Percentiles rank a stretch among this genome's conserved stretches.
Evolutionary conservation across 2,329 filamentous ascomycete species (phyloP).

Genomic region (Xylariaceae sp.): DNA sequence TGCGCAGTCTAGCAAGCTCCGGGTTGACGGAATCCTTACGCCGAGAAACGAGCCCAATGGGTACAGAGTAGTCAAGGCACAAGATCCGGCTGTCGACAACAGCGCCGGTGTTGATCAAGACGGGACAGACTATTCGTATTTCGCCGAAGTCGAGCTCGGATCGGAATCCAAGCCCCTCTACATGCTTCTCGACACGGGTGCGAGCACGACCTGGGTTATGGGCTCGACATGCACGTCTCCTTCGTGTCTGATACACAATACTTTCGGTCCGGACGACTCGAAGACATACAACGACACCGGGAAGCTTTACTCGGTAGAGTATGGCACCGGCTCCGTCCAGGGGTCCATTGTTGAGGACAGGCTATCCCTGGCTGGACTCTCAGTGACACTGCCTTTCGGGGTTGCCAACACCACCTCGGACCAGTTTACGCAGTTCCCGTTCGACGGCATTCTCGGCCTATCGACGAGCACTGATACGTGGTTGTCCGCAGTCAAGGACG

Average conservation of each 20-base stretch:
- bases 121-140: conserved; percentile 62
- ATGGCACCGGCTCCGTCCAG: conserved; percentile 70
- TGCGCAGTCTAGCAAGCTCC: conserved; percentile 30
- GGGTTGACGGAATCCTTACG: conserved; percentile 33
- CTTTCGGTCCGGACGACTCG: conserved; percentile 63
- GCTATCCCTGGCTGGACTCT: conserved; percentile 60
- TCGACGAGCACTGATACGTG: conserved; percentile 65
- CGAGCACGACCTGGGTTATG: conserved; percentile 80
- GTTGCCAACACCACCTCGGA: conserved; percentile 64
- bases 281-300: conserved; percentile 50
- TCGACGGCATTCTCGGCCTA: conserved; percentile 82
- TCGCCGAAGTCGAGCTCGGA: conserved; percentile 52
- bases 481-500: conserved; percentile 53
- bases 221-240: conserved; percentile 58
- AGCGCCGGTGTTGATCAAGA: conserved; percentile 57
- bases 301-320: conserved; percentile 59
- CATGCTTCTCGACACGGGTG: conserved; percentile 62
- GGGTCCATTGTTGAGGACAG: conserved; percentile 63
- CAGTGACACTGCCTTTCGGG: conserved; percentile 63
- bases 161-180: conserved; percentile 49
- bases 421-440: conserved; percentile 72
- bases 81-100: conserved; percentile 39
- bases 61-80: conserved; percentile 44
- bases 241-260: conserved; percentile 65
- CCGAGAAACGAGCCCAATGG: conserved; percentile 37